Base-by-base conservation (phyloP, 2,329 filamentous ascomycete genomes). In the Colletotrichum incanum region DNA sequence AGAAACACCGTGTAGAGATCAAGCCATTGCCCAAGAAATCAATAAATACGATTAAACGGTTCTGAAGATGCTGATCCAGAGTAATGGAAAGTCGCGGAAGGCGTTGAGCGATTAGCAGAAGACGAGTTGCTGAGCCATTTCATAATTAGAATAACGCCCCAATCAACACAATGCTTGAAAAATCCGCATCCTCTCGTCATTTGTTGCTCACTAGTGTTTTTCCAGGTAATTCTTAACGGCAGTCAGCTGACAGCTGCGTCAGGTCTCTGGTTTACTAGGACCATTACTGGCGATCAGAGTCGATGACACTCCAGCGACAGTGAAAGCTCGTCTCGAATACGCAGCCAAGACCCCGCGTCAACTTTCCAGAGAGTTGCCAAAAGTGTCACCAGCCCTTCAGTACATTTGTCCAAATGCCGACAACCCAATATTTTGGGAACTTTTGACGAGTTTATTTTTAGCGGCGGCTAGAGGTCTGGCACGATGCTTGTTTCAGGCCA, bases 401-500 rank as follows among this genome's bases (percentile, higher is more conserved):
- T 45, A 23, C 18, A 23, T 56, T 39, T 23, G 3, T 26, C 6
- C 20, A 7, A 2, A 49, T 8, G n/a, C 8, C 45, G 8, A 9
- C n/a, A 23, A 45, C 18, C 34, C 34, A 37, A 6, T 43, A 1
- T 6, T 20, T 11, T 31, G 45, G 45, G 12, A 62, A 26, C 14
- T 20, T 62, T 50, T 39, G 31, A 39, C 59, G 31, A 62, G 20
- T 8, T 18, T 62, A 50, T 50, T 50, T 56, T 62, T 37, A 43
- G 59, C n/a, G 20, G 9, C 18, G 16, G 14, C 14, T 12, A 11
- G 31, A 31, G 43, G 43, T 49, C n/a, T 34, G 59, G 31, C 45
- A 50, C 59, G 45, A 62, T 50, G 43, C 31, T 26, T 18, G 59
- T 62, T 62, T 62, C 59, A 62, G n/a, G 43, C 31, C 11, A 16